Percentiles rank a stretch among this genome's conserved stretches.
Evolutionary conservation across 2,329 filamentous ascomycete species (phyloP).

Genomic region (Niveomyces coronatus): DNA sequence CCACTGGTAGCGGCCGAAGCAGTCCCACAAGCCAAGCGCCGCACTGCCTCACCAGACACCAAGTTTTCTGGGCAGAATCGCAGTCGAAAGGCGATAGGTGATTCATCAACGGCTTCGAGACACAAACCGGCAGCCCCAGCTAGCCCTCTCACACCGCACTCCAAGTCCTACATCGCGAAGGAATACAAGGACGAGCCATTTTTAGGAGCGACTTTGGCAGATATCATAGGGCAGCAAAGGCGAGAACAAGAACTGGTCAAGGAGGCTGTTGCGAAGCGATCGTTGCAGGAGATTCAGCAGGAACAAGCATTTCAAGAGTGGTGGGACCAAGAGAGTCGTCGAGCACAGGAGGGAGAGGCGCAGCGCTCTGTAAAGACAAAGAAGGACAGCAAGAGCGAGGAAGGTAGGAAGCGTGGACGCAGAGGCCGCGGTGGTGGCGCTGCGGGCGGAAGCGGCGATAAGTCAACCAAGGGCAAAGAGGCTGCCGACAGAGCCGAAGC

Average conservation of each 20-base stretch:
- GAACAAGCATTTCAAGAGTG: slow-evolving; percentile 96
- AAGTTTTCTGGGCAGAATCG: slow-evolving; percentile 49
- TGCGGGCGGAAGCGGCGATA: neutral
- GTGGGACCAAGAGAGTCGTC: slow-evolving; percentile 80
- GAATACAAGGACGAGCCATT: slow-evolving; percentile 52
- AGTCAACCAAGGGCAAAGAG: slow-evolving; percentile 1
- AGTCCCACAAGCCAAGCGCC: slow-evolving; percentile 28
- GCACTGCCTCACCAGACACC: slow-evolving; percentile 52
- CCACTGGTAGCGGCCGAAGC: slow-evolving; percentile 34
- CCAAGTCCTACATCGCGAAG: slow-evolving; percentile 47
- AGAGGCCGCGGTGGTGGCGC: slow-evolving; percentile 17
- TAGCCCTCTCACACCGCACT: slow-evolving; percentile 45
- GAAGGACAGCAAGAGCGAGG: slow-evolving; percentile 27
- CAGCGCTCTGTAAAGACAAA: slow-evolving; percentile 31
- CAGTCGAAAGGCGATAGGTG: slow-evolving; percentile 21
- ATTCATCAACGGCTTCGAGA: slow-evolving; percentile 16
- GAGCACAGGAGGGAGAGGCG: slow-evolving; percentile 55
- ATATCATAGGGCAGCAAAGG: slow-evolving; percentile 82
- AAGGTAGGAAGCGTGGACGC: slow-evolving; percentile 20
- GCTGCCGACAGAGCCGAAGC: slow-evolving; percentile 1
- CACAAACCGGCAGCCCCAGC: slow-evolving; percentile 21
- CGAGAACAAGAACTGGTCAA: slow-evolving; percentile 72
- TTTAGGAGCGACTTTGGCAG: slow-evolving; percentile 65
- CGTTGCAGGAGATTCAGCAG: slow-evolving; percentile 86
- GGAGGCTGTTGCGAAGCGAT: slow-evolving; percentile 79